phyloP scores from a whole-genome alignment of 345 rosid genomes.

The Turnera subulata region DNA sequence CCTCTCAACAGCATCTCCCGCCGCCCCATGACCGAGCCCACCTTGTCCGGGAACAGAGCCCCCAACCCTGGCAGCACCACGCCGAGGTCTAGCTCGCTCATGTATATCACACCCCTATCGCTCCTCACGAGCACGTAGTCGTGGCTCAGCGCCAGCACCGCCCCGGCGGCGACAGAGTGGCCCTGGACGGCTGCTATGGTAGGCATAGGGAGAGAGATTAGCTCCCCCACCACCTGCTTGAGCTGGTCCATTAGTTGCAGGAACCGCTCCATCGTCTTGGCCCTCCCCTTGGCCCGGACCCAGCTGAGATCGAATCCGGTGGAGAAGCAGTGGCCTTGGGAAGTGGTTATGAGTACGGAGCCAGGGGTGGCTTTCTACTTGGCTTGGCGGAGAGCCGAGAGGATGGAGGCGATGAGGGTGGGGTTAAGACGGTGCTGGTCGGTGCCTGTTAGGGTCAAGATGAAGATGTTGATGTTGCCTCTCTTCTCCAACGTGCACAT shows the following conservation, averaged over 20 bases:
- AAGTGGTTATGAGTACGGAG: slow-evolving; percentile 65
- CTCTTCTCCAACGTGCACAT: slow-evolving; percentile 69
- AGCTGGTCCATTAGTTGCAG: slow-evolving; percentile 39
- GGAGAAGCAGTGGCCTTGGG: slow-evolving; percentile 73
- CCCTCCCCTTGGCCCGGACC: slow-evolving; percentile 48
- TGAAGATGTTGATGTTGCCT: slow-evolving; percentile 56
- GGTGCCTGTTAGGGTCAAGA: slow-evolving; percentile 56
- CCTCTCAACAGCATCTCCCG: slow-evolving; percentile 52
- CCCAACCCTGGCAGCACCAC: slow-evolving; percentile 54
- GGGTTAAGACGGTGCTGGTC: slow-evolving; percentile 63
- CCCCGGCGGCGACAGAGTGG: slow-evolving; percentile 78
- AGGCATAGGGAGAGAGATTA: slow-evolving; percentile 76
- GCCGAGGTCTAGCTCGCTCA: slow-evolving; percentile 72
- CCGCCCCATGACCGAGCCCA: slow-evolving; percentile 37
- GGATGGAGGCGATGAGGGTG: slow-evolving; percentile 37
- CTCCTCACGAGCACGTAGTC: slow-evolving; percentile 66
- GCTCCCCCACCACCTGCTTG: slow-evolving; percentile 45
- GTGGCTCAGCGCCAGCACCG: slow-evolving; percentile 59
- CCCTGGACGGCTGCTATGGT: slow-evolving; percentile 82
- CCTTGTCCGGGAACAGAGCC: slow-evolving; percentile 45
- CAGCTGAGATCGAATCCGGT: slow-evolving; percentile 77
- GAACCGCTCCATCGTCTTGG: slow-evolving; percentile 40
- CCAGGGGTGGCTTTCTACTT: slow-evolving; percentile 58
- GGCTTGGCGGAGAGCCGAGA: slow-evolving; percentile 45
- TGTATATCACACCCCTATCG: slow-evolving; percentile 70